Percentiles rank a stretch among this genome's conserved stretches.
phyloP scores from a whole-genome alignment of 495 filamentous ascomycete species.

The Penicillium robsamsonii region DNA sequence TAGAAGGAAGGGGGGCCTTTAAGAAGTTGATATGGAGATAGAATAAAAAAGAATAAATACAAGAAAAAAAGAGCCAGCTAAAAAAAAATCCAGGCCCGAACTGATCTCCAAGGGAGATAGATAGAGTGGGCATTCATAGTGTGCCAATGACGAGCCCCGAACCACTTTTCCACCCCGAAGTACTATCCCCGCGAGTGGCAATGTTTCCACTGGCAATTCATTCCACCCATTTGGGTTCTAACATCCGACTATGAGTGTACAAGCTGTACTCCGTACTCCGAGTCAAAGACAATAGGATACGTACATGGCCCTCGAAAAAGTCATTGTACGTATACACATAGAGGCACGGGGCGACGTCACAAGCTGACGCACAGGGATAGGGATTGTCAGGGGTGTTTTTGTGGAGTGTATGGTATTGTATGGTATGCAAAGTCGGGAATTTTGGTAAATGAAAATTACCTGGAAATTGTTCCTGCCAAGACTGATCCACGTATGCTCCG shows the following conservation, averaged over 20 bases:
- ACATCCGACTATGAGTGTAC: neutral
- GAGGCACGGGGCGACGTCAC: conserved; percentile 24
- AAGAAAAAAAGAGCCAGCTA: conserved; percentile 12
- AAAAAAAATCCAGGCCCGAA: conserved; percentile 16
- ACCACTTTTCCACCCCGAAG: conserved; percentile 15
- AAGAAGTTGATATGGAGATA: conserved; percentile 21
- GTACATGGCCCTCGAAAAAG: neutral
- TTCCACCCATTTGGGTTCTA: neutral
- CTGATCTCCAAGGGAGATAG: conserved; percentile 12
- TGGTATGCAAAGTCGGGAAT: neutral
- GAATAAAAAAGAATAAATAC: conserved; percentile 9
- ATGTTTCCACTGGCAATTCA: conserved; percentile 23
- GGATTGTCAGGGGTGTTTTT: conserved; percentile 29
- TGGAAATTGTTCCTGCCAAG: conserved; percentile 12
- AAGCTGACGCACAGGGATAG: conserved; percentile 28
- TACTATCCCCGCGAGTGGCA: conserved; percentile 27
- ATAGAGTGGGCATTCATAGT: conserved; percentile 18
- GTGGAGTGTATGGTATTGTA: conserved; percentile 8
- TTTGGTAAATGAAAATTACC: neutral
- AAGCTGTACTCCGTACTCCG: neutral
- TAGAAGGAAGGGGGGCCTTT: conserved; percentile 26
- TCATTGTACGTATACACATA: conserved; percentile 5
- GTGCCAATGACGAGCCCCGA: conserved; percentile 20
- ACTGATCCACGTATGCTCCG: conserved; percentile 9
- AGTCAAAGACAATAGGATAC: neutral